These are phyloP conservation scores for Pseudotsuga menziesii DNA, from an alignment of 75 land plant species.

Conservation along the genomic window DNA sequence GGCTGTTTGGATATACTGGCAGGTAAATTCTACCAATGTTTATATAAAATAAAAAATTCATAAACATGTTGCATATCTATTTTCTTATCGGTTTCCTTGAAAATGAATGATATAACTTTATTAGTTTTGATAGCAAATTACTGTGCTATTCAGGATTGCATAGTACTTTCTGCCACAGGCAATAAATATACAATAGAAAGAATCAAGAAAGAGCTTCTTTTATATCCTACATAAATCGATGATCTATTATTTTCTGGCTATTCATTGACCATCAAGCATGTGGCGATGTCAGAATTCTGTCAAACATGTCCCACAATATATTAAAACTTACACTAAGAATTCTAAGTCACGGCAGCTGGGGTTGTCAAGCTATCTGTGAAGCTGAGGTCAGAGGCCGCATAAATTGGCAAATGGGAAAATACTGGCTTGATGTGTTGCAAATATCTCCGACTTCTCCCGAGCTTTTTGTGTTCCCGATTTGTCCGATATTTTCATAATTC, in stretches of 20 bases:
- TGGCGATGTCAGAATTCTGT: background rate
- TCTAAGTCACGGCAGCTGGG: no score
- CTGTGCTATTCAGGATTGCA: background rate
- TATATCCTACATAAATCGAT: background rate
- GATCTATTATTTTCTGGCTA: background rate
- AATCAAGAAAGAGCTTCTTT: background rate
- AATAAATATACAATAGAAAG: background rate
- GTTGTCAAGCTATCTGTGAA: no score
- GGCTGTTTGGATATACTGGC: slow-evolving; percentile 96
- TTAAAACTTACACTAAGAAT: no score
- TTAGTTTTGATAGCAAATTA: background rate
- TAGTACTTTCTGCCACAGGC: background rate
- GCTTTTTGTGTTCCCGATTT: no score
- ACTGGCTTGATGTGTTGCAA: no score
- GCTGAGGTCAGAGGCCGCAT: no score
- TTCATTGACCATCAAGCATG: background rate
- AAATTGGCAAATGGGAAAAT: no score
- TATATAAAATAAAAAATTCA: background rate
- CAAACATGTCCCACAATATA: background rate
- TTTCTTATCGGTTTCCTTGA: background rate
- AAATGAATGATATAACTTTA: background rate
- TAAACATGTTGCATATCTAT: background rate
- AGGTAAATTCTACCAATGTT: slow-evolving; percentile 40
- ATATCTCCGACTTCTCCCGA: no score
- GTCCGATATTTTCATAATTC: no score